Percentiles rank a stretch among this genome's conserved stretches.
These are phyloP conservation scores for Kodamaea restingae DNA, from an alignment of 805 yeast genomes.

Conservation along the genomic window DNA sequence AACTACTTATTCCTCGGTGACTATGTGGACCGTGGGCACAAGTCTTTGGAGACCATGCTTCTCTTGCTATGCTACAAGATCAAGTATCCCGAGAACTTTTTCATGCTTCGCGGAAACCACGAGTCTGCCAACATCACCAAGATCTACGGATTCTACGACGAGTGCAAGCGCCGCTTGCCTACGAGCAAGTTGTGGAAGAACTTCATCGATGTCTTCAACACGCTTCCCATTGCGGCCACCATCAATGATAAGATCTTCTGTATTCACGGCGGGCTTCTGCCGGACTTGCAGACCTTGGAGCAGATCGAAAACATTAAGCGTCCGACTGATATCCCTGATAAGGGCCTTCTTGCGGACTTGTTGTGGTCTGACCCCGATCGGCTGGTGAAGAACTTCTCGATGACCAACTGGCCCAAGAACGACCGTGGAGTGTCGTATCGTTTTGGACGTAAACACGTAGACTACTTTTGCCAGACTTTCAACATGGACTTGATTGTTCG, in stretches of 20 bases:
- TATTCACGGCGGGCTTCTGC: conserved; percentile 73
- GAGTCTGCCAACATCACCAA: conserved; percentile 57
- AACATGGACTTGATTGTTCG: conserved; percentile 74
- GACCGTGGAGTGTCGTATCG: conserved; percentile 82
- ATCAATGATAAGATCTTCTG: conserved; percentile 56
- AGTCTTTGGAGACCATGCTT: conserved; percentile 52
- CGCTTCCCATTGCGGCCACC: conserved; percentile 59
- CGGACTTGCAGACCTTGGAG: conserved; percentile 57
- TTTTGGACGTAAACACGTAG: conserved; percentile 72
- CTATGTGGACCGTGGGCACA: conserved; percentile 57
- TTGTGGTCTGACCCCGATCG: conserved; percentile 82
- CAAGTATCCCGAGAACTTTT: conserved; percentile 57
- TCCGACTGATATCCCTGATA: conserved; percentile 83
- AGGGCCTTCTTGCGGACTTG: conserved; percentile 71
- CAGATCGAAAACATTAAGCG: conserved; percentile 70
- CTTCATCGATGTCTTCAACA: conserved; percentile 54
- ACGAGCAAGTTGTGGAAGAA: conserved; percentile 46
- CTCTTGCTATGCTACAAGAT: conserved; percentile 51
- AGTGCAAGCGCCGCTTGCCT: conserved; percentile 51
- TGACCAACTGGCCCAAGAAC: conserved; percentile 68
- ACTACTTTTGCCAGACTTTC: conserved; percentile 59
- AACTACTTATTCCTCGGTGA: conserved; percentile 57
- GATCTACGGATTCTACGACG: conserved; percentile 59
- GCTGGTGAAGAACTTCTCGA: conserved; percentile 28
- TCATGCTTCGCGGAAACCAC: conserved; percentile 58